Percentiles rank a stretch among this genome's conserved stretches.
Conservation (phyloP, 2,329 filamentous ascomycete species). For the Sclerotinia glacialis region DNA sequence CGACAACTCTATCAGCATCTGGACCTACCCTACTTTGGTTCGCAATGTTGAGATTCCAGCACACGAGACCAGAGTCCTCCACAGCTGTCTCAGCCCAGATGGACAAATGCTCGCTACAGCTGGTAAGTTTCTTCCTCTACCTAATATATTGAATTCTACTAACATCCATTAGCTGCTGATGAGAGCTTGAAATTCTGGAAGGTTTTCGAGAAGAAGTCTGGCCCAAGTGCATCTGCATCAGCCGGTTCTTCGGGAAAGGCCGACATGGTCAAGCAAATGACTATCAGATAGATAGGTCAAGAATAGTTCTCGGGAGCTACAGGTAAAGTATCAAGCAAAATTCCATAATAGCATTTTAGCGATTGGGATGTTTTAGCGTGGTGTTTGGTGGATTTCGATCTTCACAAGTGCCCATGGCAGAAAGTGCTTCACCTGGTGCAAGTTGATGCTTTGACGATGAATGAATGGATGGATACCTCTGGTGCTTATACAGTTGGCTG, state of each 20-base stretch:
- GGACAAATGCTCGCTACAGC: constrained; percentile 97
- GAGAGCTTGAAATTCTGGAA: constrained; percentile 99
- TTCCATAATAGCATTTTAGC: constrained; percentile 44
- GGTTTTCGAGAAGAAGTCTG: constrained; percentile 97
- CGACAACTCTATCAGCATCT: constrained; percentile 98
- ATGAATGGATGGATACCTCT: constrained; percentile 30
- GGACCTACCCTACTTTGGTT: constrained; percentile 96
- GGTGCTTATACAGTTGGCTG: background rate
- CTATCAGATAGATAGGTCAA: constrained; percentile 64
- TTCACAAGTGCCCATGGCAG: constrained; percentile 47
- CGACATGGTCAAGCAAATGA: constrained; percentile 92
- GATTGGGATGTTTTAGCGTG: constrained; percentile 49
- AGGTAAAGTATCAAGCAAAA: constrained; percentile 38
- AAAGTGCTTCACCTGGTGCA: constrained; percentile 47
- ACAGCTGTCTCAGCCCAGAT: constrained; percentile 95
- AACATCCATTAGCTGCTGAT: constrained; percentile 65
- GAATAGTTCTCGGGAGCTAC: constrained; percentile 32
- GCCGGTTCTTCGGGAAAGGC: constrained; percentile 73
- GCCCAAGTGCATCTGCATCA: constrained; percentile 61
- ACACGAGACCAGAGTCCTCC: constrained; percentile 92
- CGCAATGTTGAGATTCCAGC: constrained; percentile 98
- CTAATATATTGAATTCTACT: constrained; percentile 31
- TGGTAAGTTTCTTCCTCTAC: constrained; percentile 49
- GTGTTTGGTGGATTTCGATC: constrained; percentile 47
- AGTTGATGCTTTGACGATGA: constrained; percentile 37